These are phyloP conservation scores for Adansonia rubrostipa DNA, from an alignment of 441 rosid species.

Conservation along the genomic window DNA sequence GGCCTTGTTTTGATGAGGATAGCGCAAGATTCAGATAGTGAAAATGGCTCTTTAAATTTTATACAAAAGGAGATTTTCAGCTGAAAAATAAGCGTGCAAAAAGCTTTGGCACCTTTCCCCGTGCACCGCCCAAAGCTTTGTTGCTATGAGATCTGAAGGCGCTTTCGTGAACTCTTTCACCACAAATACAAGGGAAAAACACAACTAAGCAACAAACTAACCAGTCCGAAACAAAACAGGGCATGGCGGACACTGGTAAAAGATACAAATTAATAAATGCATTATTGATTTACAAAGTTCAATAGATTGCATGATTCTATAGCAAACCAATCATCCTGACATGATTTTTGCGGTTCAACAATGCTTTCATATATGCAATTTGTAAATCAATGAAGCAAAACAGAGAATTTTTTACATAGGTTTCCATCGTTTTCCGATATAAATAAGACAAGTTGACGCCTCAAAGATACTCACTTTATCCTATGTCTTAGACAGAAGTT, in stretches of 20 bases:
- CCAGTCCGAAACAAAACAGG: background rate
- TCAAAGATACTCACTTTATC: background rate
- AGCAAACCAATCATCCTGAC: background rate
- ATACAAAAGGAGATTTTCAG: background rate
- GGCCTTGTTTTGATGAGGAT: background rate
- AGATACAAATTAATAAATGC: background rate
- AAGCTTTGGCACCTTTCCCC: background rate
- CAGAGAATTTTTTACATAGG: background rate
- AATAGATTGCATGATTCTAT: background rate
- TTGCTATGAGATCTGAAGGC: background rate
- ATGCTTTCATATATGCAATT: background rate
- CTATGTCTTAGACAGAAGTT: background rate
- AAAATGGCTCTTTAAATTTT: too few relatives aligned
- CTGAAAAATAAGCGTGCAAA: background rate
- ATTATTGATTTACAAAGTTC: background rate
- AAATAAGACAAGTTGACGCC: background rate
- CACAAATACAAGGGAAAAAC: background rate
- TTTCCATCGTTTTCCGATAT: background rate
- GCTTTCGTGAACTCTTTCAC: background rate
- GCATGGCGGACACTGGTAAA: background rate
- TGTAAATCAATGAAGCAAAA: background rate
- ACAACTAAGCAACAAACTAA: background rate
- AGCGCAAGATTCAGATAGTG: background rate
- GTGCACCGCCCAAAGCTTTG: background rate
- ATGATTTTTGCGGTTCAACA: background rate